A percentile compares a stretch with the other conserved stretches of the same genome.
phyloP scores from a whole-genome alignment of 192 early-diverging fungal species.

The Rhizophagus clarus region DNA sequence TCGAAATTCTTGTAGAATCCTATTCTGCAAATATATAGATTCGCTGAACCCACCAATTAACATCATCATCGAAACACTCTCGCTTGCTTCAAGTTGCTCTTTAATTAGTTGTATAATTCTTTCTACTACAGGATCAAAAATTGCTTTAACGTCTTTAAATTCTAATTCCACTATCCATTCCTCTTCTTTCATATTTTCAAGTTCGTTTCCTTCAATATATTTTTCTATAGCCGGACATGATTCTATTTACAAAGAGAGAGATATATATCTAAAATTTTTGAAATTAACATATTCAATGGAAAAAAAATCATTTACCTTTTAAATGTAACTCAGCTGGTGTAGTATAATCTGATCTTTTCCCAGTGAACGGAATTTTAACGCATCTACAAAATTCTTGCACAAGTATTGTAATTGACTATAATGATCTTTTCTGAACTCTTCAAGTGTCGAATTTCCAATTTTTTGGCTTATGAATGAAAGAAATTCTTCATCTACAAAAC shows the following conservation, averaged over 20 bases:
- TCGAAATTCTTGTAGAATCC: conserved; percentile 51
- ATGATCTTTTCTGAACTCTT: background rate
- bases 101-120: conserved; percentile 56
- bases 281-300: too few species aligned
- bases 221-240: background rate
- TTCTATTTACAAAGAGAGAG: too few species aligned
- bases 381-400: background rate
- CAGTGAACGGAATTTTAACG: background rate
- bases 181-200: conserved; percentile 44
- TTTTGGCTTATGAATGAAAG: background rate
- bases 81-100: conserved; percentile 48
- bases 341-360: too few species aligned
- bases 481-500: conserved; percentile 45
- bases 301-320: background rate
- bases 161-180: conserved; percentile 43
- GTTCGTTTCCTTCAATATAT: background rate
- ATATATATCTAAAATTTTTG: too few species aligned
- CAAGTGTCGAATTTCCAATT: background rate
- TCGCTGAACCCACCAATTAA: conserved; percentile 59
- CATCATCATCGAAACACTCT: conserved; percentile 46
- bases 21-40: conserved; percentile 51
- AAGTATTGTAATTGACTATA: conserved; percentile 12
- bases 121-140: conserved; percentile 59
- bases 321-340: background rate
- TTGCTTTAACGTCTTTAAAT: conserved; percentile 48